Percentiles rank a stretch among this genome's conserved stretches.
phyloP scores from a whole-genome alignment of 1,284 basidiomycete species.

The Pseudozyma hubeiensis region DNA sequence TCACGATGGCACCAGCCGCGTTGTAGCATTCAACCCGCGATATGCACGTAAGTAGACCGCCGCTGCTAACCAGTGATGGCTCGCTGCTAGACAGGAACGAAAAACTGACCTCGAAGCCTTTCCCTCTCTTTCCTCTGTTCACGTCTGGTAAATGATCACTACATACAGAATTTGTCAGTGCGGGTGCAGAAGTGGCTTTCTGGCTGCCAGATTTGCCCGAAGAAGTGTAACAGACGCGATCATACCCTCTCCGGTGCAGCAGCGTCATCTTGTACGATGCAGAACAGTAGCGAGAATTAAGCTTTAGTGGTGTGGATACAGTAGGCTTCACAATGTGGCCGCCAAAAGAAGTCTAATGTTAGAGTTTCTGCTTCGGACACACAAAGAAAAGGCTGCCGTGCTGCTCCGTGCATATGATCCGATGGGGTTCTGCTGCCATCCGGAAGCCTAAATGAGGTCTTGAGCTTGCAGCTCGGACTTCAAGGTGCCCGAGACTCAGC shows the following conservation, averaged over 20 bases:
- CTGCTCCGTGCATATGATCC: too few relatives aligned
- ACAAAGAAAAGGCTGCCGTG: too few relatives aligned
- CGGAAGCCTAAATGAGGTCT: too few relatives aligned
- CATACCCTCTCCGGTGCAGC: background rate
- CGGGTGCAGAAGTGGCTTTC: conserved; percentile 57
- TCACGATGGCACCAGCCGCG: conserved; percentile 53
- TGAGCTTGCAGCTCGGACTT: too few relatives aligned
- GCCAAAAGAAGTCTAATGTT: too few relatives aligned
- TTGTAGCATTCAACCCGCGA: conserved; percentile 62
- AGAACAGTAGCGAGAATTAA: too few relatives aligned
- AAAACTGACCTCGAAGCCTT: conserved; percentile 1
- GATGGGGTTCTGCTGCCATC: too few relatives aligned
- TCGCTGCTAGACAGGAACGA: background rate
- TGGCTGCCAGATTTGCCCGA: conserved; percentile 61
- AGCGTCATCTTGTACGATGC: background rate
- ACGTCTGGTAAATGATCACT: background rate
- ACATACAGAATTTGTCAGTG: conserved; percentile 56
- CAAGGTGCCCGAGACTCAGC: too few relatives aligned
- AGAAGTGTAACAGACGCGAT: conserved; percentile 13
- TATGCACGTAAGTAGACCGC: conserved; percentile 53
- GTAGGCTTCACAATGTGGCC: too few relatives aligned
- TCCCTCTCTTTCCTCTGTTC: background rate
- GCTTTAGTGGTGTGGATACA: too few relatives aligned
- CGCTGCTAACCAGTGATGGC: background rate
- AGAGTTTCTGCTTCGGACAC: too few relatives aligned